phyloP scores from a whole-genome alignment of 805 yeast species.

The Metschnikowia arizonensis region DNA sequence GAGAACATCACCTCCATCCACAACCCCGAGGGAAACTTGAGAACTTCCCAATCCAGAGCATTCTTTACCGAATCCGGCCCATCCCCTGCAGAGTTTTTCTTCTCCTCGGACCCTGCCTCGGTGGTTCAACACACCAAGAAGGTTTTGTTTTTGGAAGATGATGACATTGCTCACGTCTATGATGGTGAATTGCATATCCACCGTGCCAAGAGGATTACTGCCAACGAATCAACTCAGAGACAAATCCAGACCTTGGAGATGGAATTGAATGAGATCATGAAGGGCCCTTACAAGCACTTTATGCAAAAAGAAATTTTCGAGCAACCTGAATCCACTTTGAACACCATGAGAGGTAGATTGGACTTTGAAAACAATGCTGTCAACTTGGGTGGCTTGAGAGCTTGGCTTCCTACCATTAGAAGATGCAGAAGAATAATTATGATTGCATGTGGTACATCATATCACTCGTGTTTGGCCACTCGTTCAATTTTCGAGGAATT shows the following conservation, averaged over 20 bases:
- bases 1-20: constrained; percentile 44
- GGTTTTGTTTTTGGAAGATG: constrained; percentile 94
- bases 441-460: constrained; percentile 99
- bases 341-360: constrained; percentile 98
- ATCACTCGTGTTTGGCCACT: constrained; percentile 96
- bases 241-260: constrained; percentile 94
- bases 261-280: constrained; percentile 97
- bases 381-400: constrained; percentile 84
- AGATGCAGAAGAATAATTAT: constrained; percentile 92
- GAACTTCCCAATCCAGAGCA: constrained; percentile 94
- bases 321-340: constrained; percentile 97
- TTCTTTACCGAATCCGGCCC: constrained; percentile 95
- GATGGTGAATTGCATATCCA: constrained; percentile 98
- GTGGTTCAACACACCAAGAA: constrained; percentile 96
- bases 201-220: constrained; percentile 78
- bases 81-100: constrained; percentile 90
- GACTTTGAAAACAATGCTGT: constrained; percentile 79
- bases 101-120: constrained; percentile 96
- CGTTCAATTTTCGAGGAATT: constrained; percentile 95
- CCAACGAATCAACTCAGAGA: constrained; percentile 88
- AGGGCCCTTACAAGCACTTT: constrained; percentile 92
- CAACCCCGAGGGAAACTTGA: constrained; percentile 52
- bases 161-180: constrained; percentile 96
- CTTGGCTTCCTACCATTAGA: constrained; percentile 82
- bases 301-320: constrained; percentile 99